A percentile compares a stretch with the other conserved stretches of the same genome.
These are phyloP conservation scores for Sphaerulina vaccinii DNA, from an alignment of 2,329 filamentous ascomycete genomes.

Conservation along the genomic window DNA sequence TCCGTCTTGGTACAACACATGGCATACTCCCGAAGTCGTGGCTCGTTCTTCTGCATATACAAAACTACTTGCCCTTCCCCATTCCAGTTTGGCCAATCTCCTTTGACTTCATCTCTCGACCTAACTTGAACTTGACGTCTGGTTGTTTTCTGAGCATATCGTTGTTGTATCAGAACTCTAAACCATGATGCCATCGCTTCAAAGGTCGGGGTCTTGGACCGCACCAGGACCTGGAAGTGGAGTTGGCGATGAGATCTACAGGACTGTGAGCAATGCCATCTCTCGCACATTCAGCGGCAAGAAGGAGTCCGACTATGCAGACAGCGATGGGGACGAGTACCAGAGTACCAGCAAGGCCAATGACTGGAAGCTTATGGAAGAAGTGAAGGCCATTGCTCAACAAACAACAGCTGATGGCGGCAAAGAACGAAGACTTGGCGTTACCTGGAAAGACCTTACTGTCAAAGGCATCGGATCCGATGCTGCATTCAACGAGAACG, in stretches of 20 bases:
- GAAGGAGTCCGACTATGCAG: slow-evolving; percentile 7
- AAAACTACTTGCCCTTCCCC: slow-evolving; percentile 1
- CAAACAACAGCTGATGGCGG: slow-evolving; percentile 49
- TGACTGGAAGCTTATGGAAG: slow-evolving; percentile 53
- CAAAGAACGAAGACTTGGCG: slow-evolving; percentile 55
- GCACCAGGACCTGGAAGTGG: slow-evolving; percentile 20
- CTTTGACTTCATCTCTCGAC: slow-evolving; percentile 3
- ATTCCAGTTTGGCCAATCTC: background rate
- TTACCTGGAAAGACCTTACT: slow-evolving; percentile 65
- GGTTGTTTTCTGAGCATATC: slow-evolving; percentile 10
- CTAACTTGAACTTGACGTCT: background rate
- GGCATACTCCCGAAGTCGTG: slow-evolving; percentile 1
- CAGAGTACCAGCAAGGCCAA: slow-evolving; percentile 37
- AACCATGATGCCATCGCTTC: slow-evolving; percentile 4
- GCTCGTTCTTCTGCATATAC: slow-evolving; percentile 9
- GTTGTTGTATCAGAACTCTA: slow-evolving; percentile 3
- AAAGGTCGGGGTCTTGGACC: slow-evolving; percentile 15
- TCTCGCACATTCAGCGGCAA: slow-evolving; percentile 19
- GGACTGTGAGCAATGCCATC: background rate
- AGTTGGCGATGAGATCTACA: slow-evolving; percentile 22
- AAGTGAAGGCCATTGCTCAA: slow-evolving; percentile 47
- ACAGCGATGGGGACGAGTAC: slow-evolving; percentile 14
- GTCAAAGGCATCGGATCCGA: slow-evolving; percentile 63
- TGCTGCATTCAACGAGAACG: slow-evolving; percentile 62
- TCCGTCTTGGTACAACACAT: slow-evolving; percentile 1